phyloP scores from a whole-genome alignment of 2,329 filamentous ascomycete species.

The Tothia fuscella region DNA sequence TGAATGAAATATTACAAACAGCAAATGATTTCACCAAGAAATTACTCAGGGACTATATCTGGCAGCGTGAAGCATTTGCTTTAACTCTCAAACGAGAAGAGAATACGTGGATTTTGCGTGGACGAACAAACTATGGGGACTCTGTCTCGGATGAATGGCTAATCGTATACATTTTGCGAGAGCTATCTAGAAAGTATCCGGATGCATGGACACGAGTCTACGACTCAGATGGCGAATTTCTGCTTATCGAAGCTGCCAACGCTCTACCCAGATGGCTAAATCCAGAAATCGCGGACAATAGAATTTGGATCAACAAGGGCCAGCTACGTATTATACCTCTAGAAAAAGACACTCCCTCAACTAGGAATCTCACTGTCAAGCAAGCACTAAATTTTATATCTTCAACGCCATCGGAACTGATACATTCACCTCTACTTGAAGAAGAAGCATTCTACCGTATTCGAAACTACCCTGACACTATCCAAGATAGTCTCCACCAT shows the following conservation, averaged over 20 bases:
- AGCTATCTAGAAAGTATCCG: constrained; percentile 61
- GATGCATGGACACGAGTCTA: constrained; percentile 71
- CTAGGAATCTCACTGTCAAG: constrained; percentile 44
- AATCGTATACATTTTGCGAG: constrained; percentile 76
- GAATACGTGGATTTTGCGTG: constrained; percentile 52
- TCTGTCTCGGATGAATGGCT: constrained; percentile 97
- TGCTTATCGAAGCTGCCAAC: constrained; percentile 86
- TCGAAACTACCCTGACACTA: constrained; percentile 68
- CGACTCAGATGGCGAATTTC: constrained; percentile 88
- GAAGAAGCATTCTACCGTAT: constrained; percentile 85
- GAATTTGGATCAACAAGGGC: constrained; percentile 77
- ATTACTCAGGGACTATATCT: constrained; percentile 77
- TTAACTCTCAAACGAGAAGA: constrained; percentile 50
- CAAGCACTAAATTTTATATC: constrained; percentile 54
- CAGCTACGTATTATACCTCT: constrained; percentile 60
- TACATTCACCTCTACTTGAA: constrained; percentile 65
- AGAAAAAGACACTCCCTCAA: constrained; percentile 16
- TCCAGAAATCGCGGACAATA: constrained; percentile 76
- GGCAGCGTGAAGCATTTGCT: constrained; percentile 79
- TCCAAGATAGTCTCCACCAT: constrained; percentile 63
- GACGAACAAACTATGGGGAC: constrained; percentile 79
- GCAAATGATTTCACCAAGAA: constrained; percentile 50
- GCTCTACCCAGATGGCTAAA: constrained; percentile 81
- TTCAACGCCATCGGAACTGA: constrained; percentile 43
- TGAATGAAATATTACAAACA: constrained; percentile 62